Evolutionary conservation across 2,329 filamentous ascomycete genomes (phyloP).

Genomic region (Cytospora piceicola): DNA sequence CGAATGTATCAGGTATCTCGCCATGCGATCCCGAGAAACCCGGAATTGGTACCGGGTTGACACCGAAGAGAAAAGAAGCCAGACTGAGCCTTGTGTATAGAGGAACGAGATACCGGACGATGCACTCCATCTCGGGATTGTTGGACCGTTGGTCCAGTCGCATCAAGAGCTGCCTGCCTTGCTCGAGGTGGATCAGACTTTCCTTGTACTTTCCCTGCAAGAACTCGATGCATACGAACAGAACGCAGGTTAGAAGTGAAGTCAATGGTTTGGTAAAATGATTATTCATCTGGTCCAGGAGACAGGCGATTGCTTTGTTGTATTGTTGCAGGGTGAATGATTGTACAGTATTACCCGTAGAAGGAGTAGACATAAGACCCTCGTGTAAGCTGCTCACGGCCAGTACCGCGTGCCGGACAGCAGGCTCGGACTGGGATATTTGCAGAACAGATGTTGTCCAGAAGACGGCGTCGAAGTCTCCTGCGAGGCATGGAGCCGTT

Average conservation of each 20-base stretch:
- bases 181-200: conserved; percentile 50
- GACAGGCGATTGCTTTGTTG: conserved; percentile 50
- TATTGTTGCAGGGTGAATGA: conserved; percentile 51
- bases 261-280: conserved; percentile 38
- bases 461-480: conserved; percentile 33
- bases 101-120: conserved; percentile 33
- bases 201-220: conserved; percentile 53
- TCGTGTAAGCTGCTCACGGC: conserved; percentile 40
- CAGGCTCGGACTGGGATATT: conserved; percentile 33
- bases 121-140: conserved; percentile 42
- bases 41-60: conserved; percentile 43
- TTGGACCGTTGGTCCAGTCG: conserved; percentile 37
- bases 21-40: conserved; percentile 39
- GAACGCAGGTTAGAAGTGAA: conserved; percentile 50
- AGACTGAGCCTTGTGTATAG: conserved; percentile 38
- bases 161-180: conserved; percentile 48
- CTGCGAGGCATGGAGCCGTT: conserved; percentile 29
- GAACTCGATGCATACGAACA: conserved; percentile 60
- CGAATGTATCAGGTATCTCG: conserved; percentile 42
- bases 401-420: conserved; percentile 38
- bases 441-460: conserved; percentile 39
- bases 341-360: conserved; percentile 3
- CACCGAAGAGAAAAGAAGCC: conserved; percentile 36
- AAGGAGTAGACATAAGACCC: conserved; percentile 28
- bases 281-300: conserved; percentile 44